phyloP scores from a whole-genome alignment of 805 yeast species.

The Candida maris region DNA sequence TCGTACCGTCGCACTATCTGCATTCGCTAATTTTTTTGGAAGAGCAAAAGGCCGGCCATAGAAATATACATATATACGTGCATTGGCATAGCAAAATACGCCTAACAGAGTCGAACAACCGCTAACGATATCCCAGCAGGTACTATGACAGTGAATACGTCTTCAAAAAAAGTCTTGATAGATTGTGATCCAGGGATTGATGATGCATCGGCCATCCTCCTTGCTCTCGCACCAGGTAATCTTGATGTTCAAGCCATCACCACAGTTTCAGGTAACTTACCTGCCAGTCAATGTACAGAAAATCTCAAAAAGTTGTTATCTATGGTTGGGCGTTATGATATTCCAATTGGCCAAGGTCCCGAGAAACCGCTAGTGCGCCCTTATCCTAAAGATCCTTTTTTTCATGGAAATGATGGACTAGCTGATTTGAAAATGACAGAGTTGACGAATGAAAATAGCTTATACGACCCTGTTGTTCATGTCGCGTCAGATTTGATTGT shows the following conservation, averaged over 20 bases:
- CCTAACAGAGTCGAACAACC: constrained; percentile 1
- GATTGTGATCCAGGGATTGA: constrained; percentile 30
- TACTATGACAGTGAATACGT: background rate
- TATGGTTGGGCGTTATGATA: constrained; percentile 17
- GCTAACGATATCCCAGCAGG: background rate
- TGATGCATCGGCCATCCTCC: constrained; percentile 24
- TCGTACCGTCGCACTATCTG: background rate
- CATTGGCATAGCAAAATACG: background rate
- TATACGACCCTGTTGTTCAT: constrained; percentile 5
- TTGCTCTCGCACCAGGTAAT: constrained; percentile 22
- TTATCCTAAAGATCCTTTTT: constrained; percentile 27
- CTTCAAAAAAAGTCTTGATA: constrained; percentile 18
- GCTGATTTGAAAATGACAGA: constrained; percentile 23
- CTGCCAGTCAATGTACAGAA: constrained; percentile 20
- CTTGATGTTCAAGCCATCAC: constrained; percentile 26
- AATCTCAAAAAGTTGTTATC: constrained; percentile 22
- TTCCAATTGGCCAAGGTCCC: constrained; percentile 28
- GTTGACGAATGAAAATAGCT: constrained; percentile 14
- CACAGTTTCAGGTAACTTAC: constrained; percentile 27
- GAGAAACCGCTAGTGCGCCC: constrained; percentile 25
- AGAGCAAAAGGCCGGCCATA: background rate
- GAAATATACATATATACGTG: too few relatives aligned
- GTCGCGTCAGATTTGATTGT: constrained; percentile 24
- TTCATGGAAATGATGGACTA: constrained; percentile 25
- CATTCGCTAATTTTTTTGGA: background rate